Evolutionary conservation across 805 yeast genomes (phyloP).

Genomic region (Komagataella ulmi): DNA sequence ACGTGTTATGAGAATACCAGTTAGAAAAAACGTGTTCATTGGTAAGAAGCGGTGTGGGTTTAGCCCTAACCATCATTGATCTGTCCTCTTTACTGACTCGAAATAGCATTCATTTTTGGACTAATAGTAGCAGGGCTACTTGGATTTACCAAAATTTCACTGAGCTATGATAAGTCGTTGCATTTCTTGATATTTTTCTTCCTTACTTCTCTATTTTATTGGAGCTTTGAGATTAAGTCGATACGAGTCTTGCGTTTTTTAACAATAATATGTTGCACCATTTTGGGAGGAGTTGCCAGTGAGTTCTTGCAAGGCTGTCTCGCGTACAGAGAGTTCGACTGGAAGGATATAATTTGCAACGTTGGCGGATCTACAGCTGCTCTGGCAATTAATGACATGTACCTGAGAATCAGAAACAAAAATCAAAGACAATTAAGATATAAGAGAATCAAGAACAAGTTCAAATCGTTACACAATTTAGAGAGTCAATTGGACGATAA

Average conservation of each 20-base stretch:
- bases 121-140: constrained; percentile 20
- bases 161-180: constrained; percentile 31
- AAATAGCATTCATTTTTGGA: constrained; percentile 9
- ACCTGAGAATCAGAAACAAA: not conserved
- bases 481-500: constrained; percentile 1
- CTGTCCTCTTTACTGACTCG: not conserved
- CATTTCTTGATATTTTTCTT: constrained; percentile 32
- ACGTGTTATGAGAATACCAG: not conserved
- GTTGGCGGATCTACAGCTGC: constrained; percentile 1
- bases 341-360: constrained; percentile 17
- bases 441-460: not conserved
- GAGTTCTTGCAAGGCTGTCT: constrained; percentile 31
- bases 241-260: constrained; percentile 16
- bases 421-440: not conserved
- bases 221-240: constrained; percentile 25
- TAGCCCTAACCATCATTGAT: no score
- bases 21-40: constrained; percentile 1
- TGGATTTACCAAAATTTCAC: constrained; percentile 35
- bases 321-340: constrained; percentile 30
- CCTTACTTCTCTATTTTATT: constrained; percentile 32
- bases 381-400: not conserved
- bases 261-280: constrained; percentile 26
- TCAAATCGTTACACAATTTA: not conserved
- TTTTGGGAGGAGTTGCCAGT: constrained; percentile 31
- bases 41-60: not conserved